phyloP scores from a whole-genome alignment of 441 rosid species.

The Corymbia calophylla region DNA sequence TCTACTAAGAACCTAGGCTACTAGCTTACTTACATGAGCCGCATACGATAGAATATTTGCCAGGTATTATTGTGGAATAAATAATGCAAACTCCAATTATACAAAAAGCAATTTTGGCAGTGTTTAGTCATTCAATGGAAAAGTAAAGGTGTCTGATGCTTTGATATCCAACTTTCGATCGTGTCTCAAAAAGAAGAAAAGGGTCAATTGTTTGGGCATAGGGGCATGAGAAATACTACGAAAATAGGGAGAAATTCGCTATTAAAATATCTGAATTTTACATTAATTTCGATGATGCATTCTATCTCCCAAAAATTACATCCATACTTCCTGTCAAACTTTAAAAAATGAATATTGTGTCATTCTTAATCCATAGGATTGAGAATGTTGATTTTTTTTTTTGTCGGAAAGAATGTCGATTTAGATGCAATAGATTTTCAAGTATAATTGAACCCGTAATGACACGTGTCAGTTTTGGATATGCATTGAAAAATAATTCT shows the following conservation, averaged over 20 bases:
- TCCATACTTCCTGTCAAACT: neutral
- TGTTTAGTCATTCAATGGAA: neutral
- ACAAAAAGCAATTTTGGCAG: neutral
- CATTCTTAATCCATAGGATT: neutral
- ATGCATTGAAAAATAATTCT: neutral
- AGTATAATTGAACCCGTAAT: neutral
- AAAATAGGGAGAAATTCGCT: neutral
- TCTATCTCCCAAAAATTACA: neutral
- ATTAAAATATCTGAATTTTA: neutral
- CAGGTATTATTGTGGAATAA: neutral
- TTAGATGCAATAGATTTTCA: neutral
- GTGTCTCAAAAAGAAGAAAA: neutral
- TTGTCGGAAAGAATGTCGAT: too few species aligned
- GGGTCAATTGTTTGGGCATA: neutral
- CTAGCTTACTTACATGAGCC: neutral
- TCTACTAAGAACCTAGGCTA: neutral
- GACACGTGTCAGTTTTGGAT: too few species aligned
- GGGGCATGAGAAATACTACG: neutral
- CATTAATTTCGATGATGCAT: neutral
- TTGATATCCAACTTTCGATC: neutral
- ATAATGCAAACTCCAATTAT: neutral
- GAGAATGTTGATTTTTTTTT: neutral
- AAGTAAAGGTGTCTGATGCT: neutral
- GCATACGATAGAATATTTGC: neutral
- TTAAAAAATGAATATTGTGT: neutral